Evolutionary conservation across 495 filamentous ascomycete species (phyloP).

Genomic region (Durotheca rogersii): DNA sequence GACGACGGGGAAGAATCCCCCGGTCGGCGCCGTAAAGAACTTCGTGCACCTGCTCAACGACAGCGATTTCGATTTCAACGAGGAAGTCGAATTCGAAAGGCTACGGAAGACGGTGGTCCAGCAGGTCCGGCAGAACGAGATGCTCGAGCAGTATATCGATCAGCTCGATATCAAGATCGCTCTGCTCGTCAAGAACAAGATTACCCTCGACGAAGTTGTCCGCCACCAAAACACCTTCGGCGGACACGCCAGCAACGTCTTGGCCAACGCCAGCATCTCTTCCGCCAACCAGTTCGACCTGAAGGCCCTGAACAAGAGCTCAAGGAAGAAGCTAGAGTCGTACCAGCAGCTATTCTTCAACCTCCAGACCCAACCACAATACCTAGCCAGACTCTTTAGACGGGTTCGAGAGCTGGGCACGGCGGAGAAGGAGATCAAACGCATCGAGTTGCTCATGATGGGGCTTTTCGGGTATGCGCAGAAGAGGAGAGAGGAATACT

Average conservation of each 20-base stretch:
- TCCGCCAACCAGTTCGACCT: conserved; percentile 93
- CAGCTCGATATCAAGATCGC: conserved; percentile 99
- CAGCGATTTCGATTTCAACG: conserved; percentile 97
- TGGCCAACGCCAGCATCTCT: conserved; percentile 82
- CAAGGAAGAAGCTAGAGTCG: conserved; percentile 87
- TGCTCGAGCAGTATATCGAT: conserved; percentile 96
- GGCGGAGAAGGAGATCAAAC: conserved; percentile 87
- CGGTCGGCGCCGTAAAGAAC: conserved; percentile 92
- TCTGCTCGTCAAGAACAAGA: conserved; percentile 97
- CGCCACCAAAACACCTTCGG: conserved; percentile 97
- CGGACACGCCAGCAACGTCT: conserved; percentile 80
- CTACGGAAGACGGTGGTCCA: conserved; percentile 92
- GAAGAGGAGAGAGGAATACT: conserved; percentile 95
- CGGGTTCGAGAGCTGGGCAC: conserved; percentile 80
- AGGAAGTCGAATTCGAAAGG: conserved; percentile 94
- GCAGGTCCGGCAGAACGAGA: conserved; percentile 93
- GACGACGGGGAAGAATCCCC: conserved; percentile 95
- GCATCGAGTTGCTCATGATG: conserved; percentile 92
- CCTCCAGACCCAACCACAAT: conserved; percentile 94
- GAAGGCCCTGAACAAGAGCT: conserved; percentile 95
- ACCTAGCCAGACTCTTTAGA: conserved; percentile 84
- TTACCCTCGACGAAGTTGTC: conserved; percentile 96
- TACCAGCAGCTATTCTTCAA: conserved; percentile 99
- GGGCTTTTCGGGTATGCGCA: conserved; percentile 96
- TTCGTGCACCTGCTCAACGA: conserved; percentile 98